These are phyloP conservation scores for Tephrocybe sp. DNA, from an alignment of 768 basidiomycete genomes.

Conservation along the genomic window DNA sequence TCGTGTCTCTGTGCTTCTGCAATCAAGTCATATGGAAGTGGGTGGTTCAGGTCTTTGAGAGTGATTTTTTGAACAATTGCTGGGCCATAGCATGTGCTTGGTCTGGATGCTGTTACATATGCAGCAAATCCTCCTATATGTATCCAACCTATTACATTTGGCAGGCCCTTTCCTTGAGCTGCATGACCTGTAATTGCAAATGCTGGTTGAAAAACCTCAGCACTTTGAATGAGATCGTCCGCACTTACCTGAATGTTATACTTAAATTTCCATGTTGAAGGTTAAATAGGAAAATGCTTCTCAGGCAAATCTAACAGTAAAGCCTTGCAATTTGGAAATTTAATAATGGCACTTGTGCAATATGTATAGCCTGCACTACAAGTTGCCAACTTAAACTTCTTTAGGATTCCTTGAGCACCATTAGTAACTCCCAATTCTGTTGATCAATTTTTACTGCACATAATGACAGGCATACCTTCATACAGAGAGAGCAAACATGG, in stretches of 20 bases:
- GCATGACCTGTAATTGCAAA: constrained; percentile 32
- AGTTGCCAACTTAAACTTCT: constrained; percentile 18
- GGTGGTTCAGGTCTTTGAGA: constrained; percentile 24
- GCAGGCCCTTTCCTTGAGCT: constrained; percentile 29
- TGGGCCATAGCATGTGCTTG: constrained; percentile 19
- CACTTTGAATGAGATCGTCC: constrained; percentile 4
- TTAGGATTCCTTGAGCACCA: constrained; percentile 26
- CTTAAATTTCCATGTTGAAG: constrained; percentile 9
- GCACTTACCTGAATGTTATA: not conserved
- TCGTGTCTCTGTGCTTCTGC: too few relatives aligned
- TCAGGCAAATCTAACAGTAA: constrained; percentile 15
- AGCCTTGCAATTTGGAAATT: constrained; percentile 17
- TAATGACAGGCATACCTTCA: constrained; percentile 30
- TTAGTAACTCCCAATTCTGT: constrained; percentile 30
- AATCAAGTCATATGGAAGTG: too few relatives aligned
- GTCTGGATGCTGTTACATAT: constrained; percentile 30
- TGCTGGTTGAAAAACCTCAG: constrained; percentile 25
- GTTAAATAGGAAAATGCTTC: constrained; percentile 16
- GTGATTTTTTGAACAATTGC: constrained; percentile 19
- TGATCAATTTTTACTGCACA: constrained; percentile 23
- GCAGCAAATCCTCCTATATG: constrained; percentile 22
- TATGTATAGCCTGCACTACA: constrained; percentile 3
- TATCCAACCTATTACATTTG: constrained; percentile 19
- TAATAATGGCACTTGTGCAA: constrained; percentile 4
- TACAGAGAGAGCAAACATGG: constrained; percentile 24